Percentiles rank a stretch among this genome's conserved stretches.
Conservation (phyloP, 1,284 basidiomycete species). For the Leccinum subrobustum region DNA sequence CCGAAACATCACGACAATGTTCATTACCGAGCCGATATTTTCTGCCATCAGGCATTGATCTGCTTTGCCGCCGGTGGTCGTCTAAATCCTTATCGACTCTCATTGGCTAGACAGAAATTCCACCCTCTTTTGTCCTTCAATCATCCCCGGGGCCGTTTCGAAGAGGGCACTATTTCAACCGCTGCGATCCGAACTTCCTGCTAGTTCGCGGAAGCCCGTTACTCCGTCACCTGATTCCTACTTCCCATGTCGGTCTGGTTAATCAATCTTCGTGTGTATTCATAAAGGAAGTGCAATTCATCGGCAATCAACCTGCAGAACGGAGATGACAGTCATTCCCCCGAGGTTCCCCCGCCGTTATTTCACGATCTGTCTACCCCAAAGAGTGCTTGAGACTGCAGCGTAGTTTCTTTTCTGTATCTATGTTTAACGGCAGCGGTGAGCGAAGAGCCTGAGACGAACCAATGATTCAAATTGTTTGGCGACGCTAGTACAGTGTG, state of each 20-base stretch:
- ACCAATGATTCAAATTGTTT: not conserved
- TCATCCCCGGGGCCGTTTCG: not conserved
- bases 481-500: not conserved
- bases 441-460: not conserved
- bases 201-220: constrained; percentile 2
- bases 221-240: not conserved
- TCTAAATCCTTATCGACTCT: not conserved
- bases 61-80: not conserved
- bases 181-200: not conserved
- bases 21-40: not conserved
- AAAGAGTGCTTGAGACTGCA: not conserved
- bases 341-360: constrained; percentile 2
- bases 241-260: constrained; percentile 3
- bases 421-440: not conserved
- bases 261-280: not conserved
- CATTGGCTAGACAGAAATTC: not conserved
- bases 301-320: not conserved
- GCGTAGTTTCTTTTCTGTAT: not conserved
- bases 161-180: not conserved
- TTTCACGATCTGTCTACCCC: not conserved
- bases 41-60: too few species aligned
- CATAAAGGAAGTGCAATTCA: not conserved
- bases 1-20: not conserved
- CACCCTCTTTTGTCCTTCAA: not conserved
- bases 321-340: not conserved